Base-by-base conservation (phyloP, 352 stramenopile species). In the Phytopythium aichiense region DNA sequence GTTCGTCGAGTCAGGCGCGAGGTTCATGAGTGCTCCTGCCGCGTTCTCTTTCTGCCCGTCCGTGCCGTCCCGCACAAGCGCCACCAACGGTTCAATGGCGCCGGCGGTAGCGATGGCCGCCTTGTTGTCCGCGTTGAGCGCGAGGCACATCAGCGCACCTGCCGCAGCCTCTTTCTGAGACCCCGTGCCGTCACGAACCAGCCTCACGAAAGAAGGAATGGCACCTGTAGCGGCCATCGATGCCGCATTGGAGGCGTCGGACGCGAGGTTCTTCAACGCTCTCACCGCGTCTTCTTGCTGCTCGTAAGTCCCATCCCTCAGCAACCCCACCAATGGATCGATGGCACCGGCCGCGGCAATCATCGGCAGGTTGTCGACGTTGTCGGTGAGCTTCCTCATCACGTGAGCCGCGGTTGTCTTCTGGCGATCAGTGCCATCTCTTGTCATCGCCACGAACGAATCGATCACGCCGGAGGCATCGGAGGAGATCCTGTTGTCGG, bases 121-220 rank as follows among this genome's bases (percentile, higher is more conserved):
- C 22, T 57, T 40, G 33, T 57, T 57, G n/a, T 57, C 51, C 51
- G 30, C 51, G 20, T 45, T 57, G 6, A 15, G 2, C 7, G 53
- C 40, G n/a, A 58, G 53, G 11, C 49, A 15, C 53, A 30, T 25
- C 9, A 58, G n/a, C 33, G 53, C 53, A 11, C 53, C 35, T 8
- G 50, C 50, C 4, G 54, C 33, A 40, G 15, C 8, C 12, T 33
- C 35, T 43, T 56, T 56, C 28, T 56, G 50, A 4, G 22, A 7
- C 13, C 33, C 53, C n/a, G 38, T 49, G 35, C 53, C 53, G 8
- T 18, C 22, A 31, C 53, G 31, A 8, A 58, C 20, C 20, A 58
- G 30, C 22, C 28, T 30, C 33, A 58, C 53, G 9, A 58, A 25
- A 5, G 16, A 35, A n/a, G 31, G 18, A 33, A 58, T 58, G 28